Evolutionary conservation across 177 flowering plant genomes (phyloP).

Genomic region (Telopea speciosissima): DNA sequence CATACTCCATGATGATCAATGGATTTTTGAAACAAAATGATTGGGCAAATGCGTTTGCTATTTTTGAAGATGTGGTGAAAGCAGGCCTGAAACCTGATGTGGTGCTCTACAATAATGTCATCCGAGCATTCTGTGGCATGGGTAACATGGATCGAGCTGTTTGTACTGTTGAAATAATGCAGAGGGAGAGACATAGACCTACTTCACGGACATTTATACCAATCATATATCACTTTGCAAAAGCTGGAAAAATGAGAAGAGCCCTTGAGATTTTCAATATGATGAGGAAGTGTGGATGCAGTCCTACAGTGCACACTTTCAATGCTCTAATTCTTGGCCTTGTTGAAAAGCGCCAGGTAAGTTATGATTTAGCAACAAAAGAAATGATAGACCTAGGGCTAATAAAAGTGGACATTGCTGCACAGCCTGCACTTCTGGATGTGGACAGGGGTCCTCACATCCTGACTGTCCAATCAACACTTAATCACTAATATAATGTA

Average conservation of each 20-base stretch:
- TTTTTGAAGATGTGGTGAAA: conserved; percentile 75
- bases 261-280: conserved; percentile 73
- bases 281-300: conserved; percentile 91
- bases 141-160: conserved; percentile 93
- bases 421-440: neutral
- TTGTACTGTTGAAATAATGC: conserved; percentile 72
- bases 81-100: conserved; percentile 90
- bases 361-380: neutral
- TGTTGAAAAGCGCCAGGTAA: conserved; percentile 86
- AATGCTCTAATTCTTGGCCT: conserved; percentile 87
- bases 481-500: neutral
- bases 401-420: neutral
- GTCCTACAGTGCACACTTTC: conserved; percentile 88
- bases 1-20: conserved; percentile 92
- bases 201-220: conserved; percentile 88
- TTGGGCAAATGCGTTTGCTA: conserved; percentile 93
- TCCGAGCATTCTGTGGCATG: conserved; percentile 94
- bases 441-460: neutral
- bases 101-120: conserved; percentile 87
- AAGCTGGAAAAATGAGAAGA: conserved; percentile 67
- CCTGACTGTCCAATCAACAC: neutral
- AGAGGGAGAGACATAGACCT: conserved; percentile 66
- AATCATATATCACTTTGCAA: conserved; percentile 82
- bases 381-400: neutral
- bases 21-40: conserved; percentile 82